Evolutionary conservation across 371 early-diverging fungal species (phyloP).

Genomic region (Batkoa obscura): DNA sequence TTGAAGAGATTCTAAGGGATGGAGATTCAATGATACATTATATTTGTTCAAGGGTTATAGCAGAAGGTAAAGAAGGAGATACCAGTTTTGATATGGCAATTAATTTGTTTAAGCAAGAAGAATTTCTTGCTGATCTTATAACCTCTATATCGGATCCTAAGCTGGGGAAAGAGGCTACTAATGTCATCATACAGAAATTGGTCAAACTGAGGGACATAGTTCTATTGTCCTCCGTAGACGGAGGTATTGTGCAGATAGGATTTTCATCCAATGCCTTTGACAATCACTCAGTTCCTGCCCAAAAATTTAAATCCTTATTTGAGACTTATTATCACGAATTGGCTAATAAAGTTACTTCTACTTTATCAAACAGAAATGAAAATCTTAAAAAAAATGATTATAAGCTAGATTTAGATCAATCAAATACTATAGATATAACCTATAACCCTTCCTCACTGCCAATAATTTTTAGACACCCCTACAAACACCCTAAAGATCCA

Average conservation of each 20-base stretch:
- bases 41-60: constrained; percentile 11
- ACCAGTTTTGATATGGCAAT: constrained; percentile 19
- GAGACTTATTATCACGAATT: too few relatives aligned
- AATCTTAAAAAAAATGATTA: too few relatives aligned
- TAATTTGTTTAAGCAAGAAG: constrained; percentile 34
- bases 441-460: not conserved
- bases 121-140: constrained; percentile 25
- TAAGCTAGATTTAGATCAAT: too few relatives aligned
- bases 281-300: too few relatives aligned
- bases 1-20: constrained; percentile 37
- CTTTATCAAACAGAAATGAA: too few relatives aligned
- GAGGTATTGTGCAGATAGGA: not conserved
- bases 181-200: not conserved
- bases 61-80: constrained; percentile 9
- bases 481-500: constrained; percentile 10
- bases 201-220: not conserved
- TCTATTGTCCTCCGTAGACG: not conserved
- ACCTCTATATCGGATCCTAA: constrained; percentile 12
- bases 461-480: constrained; percentile 11
- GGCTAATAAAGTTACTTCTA: too few relatives aligned
- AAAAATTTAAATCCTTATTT: too few relatives aligned
- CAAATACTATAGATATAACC: not conserved
- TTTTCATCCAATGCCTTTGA: not conserved
- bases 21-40: constrained; percentile 23
- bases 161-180: not conserved